A percentile compares a stretch with the other conserved stretches of the same genome.
Conservation (phyloP, 495 filamentous ascomycete species). For the Penicillium goetzii region DNA sequence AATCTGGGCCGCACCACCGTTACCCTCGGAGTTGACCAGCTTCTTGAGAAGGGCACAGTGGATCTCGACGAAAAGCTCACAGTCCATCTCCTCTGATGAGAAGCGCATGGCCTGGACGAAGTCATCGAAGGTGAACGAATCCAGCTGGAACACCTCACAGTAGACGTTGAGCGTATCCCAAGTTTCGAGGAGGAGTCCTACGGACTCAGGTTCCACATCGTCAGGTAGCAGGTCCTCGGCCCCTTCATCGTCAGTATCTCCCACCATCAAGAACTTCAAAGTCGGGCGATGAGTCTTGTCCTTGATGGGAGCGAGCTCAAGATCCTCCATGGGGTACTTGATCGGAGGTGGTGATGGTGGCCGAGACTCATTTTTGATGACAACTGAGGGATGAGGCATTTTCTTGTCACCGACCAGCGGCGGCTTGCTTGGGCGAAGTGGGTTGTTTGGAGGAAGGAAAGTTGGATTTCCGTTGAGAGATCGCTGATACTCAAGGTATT, state of each 20-base stretch:
- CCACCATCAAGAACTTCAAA: conserved; percentile 74
- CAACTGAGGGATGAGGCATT: conserved; percentile 33
- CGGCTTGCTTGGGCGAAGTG: conserved; percentile 41
- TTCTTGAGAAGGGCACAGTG: conserved; percentile 91
- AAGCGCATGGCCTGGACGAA: conserved; percentile 87
- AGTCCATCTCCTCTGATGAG: conserved; percentile 73
- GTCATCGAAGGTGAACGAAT: conserved; percentile 98
- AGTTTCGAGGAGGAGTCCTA: conserved; percentile 79
- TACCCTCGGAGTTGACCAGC: conserved; percentile 73
- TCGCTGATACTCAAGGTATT: conserved; percentile 57
- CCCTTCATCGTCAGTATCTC: conserved; percentile 48
- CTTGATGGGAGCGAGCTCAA: conserved; percentile 69
- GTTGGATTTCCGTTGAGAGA: conserved; percentile 55
- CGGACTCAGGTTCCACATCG: conserved; percentile 75
- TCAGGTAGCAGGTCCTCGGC: conserved; percentile 50
- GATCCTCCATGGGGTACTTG: conserved; percentile 94
- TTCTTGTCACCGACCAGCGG: conserved; percentile 47
- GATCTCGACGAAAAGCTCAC: conserved; percentile 85
- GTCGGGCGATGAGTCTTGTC: conserved; percentile 67
- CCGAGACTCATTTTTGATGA: conserved; percentile 45
- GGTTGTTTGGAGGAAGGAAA: conserved; percentile 43
- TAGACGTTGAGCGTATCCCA: conserved; percentile 98
- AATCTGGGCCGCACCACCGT: conserved; percentile 75
- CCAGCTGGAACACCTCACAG: conserved; percentile 86
- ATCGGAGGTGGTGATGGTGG: conserved; percentile 75